These are phyloP conservation scores for Heterobasidion occidentale DNA, from an alignment of 1,284 basidiomycete species.

Conservation along the genomic window DNA sequence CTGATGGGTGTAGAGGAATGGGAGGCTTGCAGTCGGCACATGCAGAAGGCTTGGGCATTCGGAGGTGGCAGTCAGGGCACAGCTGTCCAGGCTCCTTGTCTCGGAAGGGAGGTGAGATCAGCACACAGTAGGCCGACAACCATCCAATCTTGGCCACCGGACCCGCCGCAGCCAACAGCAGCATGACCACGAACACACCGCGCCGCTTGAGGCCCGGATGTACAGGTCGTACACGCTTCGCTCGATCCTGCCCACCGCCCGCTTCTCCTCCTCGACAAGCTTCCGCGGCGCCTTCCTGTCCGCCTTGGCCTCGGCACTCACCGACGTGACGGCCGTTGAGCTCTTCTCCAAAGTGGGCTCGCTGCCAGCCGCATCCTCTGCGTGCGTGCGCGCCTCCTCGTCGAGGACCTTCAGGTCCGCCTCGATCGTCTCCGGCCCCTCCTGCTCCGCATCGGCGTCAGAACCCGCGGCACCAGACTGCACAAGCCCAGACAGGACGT, in stretches of 20 bases:
- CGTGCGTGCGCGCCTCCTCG: too few relatives aligned
- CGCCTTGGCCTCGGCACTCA: constrained; percentile 30
- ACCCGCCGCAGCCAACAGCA: constrained; percentile 59
- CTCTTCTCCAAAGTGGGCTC: constrained; percentile 39
- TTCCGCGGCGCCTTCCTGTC: constrained; percentile 71
- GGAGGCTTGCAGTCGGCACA: too few relatives aligned
- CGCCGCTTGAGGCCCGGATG: constrained; percentile 60
- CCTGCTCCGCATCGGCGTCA: too few relatives aligned
- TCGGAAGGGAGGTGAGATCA: too few relatives aligned
- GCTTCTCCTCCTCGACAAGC: constrained; percentile 85
- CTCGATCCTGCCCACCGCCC: constrained; percentile 78
- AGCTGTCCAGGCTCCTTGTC: too few relatives aligned
- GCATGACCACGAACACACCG: constrained; percentile 48
- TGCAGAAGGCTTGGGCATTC: too few relatives aligned
- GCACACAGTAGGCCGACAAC: constrained; percentile 76
- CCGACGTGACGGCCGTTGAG: constrained; percentile 33
- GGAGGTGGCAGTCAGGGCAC: too few relatives aligned
- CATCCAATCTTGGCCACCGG: constrained; percentile 82
- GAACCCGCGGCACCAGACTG: constrained; percentile 48
- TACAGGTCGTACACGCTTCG: constrained; percentile 79
- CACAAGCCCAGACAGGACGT: constrained; percentile 59
- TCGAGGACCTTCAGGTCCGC: constrained; percentile 5
- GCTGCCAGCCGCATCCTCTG: constrained; percentile 14
- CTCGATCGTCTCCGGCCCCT: constrained; percentile 20
- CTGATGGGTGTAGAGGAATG: too few relatives aligned